phyloP scores from a whole-genome alignment of 2,329 filamentous ascomycete species.

The Colletotrichum godetiae region DNA sequence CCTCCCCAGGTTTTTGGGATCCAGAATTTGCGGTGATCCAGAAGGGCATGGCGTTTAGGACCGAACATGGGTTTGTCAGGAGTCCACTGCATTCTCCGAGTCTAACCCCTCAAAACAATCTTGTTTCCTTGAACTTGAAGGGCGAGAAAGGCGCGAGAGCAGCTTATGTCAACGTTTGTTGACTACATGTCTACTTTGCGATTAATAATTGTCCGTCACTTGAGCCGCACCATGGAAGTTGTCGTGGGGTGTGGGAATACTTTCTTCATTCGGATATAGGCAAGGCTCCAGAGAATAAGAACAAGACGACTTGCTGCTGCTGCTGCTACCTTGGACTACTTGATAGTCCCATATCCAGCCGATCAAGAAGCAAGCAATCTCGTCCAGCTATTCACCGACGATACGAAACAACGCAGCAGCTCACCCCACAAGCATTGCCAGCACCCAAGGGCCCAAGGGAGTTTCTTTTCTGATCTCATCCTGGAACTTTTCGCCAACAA shows the following conservation, averaged over 20 bases:
- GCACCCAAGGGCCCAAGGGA: neutral
- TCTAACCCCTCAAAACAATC: neutral
- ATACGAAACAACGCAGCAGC: neutral
- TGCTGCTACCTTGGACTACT: neutral
- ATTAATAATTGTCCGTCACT: neutral
- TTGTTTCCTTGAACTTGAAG: neutral
- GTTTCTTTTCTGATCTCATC: neutral
- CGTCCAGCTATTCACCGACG: neutral
- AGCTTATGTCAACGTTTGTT: neutral
- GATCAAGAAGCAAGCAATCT: neutral
- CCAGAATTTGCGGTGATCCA: conserved; percentile 11
- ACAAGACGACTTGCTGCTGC: neutral
- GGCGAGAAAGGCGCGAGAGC: conserved; percentile 4
- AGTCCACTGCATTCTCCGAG: conserved; percentile 3
- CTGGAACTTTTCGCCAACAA: neutral
- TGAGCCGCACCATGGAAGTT: neutral
- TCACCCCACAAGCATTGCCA: neutral
- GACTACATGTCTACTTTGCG: neutral
- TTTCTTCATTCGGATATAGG: neutral
- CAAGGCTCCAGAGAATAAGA: neutral
- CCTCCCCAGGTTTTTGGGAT: conserved; percentile 7
- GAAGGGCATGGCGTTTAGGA: neutral
- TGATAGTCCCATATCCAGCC: neutral
- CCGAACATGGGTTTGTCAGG: conserved; percentile 22
- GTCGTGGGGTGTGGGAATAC: neutral